A percentile compares a stretch with the other conserved stretches of the same genome.
Evolutionary conservation across 2,329 filamentous ascomycete species (phyloP).

Genomic region (Neofusicoccum sp.): DNA sequence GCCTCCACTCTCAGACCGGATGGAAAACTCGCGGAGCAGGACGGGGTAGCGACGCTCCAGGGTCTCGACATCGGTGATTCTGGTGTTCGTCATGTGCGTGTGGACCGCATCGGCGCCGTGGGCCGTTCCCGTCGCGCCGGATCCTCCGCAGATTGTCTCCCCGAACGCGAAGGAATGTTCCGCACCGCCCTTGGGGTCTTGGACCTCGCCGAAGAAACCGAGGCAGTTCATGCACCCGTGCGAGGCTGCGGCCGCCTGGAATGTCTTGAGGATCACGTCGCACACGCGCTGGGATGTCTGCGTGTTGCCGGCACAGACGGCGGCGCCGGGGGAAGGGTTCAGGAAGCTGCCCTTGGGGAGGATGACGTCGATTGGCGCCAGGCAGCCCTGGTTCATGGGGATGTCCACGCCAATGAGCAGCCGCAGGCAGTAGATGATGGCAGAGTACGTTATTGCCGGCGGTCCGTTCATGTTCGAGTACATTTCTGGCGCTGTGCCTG

Average conservation of each 20-base stretch:
- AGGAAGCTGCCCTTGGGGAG: slow-evolving; percentile 36
- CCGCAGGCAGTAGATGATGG: slow-evolving; percentile 42
- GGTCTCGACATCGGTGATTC: slow-evolving; percentile 71
- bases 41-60: slow-evolving; percentile 71
- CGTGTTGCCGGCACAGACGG: slow-evolving; percentile 26
- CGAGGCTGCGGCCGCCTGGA: slow-evolving; percentile 20
- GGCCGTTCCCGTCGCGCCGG: slow-evolving; percentile 66
- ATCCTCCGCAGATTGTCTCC: slow-evolving; percentile 72
- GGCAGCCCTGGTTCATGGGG: slow-evolving; percentile 42
- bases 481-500: slow-evolving; percentile 20
- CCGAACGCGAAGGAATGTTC: slow-evolving; percentile 59
- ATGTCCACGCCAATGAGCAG: slow-evolving; percentile 39
- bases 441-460: slow-evolving; percentile 54
- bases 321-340: slow-evolving; percentile 33
- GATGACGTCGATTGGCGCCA: slow-evolving; percentile 35
- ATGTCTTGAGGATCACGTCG: slow-evolving; percentile 26
- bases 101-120: slow-evolving; percentile 67
- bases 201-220: slow-evolving; percentile 26
- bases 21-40: slow-evolving; percentile 62
- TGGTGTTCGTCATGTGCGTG: slow-evolving; percentile 75
- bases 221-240: slow-evolving; percentile 29
- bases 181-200: not conserved
- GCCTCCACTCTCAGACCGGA: slow-evolving; percentile 62
- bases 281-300: slow-evolving; percentile 23
- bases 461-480: slow-evolving; percentile 24